Evolutionary conservation across 2,329 filamentous ascomycete species (phyloP).

Genomic region (Epichloe sylvatica): DNA sequence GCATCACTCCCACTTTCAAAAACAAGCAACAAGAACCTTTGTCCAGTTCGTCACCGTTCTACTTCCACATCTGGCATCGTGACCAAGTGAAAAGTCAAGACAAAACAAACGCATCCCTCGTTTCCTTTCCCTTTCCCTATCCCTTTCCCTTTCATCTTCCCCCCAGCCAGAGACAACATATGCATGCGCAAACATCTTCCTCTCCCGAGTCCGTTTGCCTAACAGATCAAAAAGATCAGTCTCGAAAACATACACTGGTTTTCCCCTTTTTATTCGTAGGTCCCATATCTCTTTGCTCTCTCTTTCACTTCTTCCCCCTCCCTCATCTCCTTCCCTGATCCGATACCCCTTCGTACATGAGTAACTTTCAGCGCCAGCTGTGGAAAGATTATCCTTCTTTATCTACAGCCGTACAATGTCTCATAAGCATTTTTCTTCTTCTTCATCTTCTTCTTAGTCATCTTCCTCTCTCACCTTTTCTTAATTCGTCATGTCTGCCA

Average conservation of each 20-base stretch:
- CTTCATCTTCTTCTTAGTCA: not conserved
- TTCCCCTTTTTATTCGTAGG: not conserved
- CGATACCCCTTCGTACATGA: not conserved
- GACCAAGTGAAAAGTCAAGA: not conserved
- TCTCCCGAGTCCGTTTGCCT: not conserved
- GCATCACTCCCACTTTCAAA: not conserved
- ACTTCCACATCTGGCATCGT: not conserved
- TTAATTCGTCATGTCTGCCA: not conserved
- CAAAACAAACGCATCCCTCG: not conserved
- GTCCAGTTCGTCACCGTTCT: conserved; percentile 2
- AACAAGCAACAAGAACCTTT: not conserved
- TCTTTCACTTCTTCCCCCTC: not conserved
- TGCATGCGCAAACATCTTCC: not conserved
- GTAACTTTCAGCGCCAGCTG: not conserved
- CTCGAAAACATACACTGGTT: not conserved
- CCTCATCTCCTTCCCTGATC: not conserved
- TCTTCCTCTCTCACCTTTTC: not conserved
- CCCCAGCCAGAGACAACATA: not conserved
- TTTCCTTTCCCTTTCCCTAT: not conserved
- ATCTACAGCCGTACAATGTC: not conserved
- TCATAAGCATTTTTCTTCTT: not conserved
- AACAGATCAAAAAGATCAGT: no score
- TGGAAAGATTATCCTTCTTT: not conserved
- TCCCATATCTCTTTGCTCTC: not conserved
- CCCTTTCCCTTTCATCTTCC: not conserved